Conservation (phyloP, 73 alveolate genomes). For the Paramecium caudatum region DNA sequence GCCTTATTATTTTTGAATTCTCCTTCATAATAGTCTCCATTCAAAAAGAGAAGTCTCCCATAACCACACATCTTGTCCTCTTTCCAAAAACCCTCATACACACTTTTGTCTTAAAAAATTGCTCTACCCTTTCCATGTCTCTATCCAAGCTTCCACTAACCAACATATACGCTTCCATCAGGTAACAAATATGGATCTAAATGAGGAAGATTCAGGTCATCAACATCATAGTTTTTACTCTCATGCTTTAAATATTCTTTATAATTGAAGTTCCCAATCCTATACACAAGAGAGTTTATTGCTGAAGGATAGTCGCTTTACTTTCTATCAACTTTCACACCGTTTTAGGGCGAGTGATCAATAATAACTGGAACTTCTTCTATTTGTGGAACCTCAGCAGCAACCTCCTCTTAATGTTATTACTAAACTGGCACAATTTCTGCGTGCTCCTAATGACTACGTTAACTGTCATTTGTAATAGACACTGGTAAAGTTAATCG, state of each 20-base stretch:
- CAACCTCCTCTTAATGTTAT: conserved; percentile 29
- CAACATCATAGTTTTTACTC: conserved; percentile 2
- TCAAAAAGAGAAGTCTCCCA: conserved; percentile 71
- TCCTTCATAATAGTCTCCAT: conserved; percentile 81
- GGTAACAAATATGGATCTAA: conserved; percentile 47
- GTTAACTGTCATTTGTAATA: conserved; percentile 58
- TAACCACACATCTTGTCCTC: conserved; percentile 51
- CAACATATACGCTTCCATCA: conserved; percentile 66
- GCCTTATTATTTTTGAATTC: conserved; percentile 75
- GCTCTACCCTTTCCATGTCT: conserved; percentile 71
- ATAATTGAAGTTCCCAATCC: conserved; percentile 30
- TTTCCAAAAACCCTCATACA: conserved; percentile 77
- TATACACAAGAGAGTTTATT: conserved; percentile 12
- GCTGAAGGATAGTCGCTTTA: conserved; percentile 41
- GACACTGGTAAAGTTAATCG: conserved; percentile 18
- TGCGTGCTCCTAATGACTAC: conserved; percentile 37
- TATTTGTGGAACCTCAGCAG: not conserved
- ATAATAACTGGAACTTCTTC: conserved; percentile 27
- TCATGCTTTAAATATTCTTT: conserved; percentile 54
- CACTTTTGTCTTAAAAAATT: conserved; percentile 66
- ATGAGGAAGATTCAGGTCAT: conserved; percentile 2
- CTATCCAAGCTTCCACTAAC: conserved; percentile 75
- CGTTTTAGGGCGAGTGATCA: conserved; percentile 50
- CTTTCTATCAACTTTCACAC: not conserved
- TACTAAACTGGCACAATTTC: not conserved